Base-by-base conservation (phyloP, 129 eudicot genomes). In the Ambrosia artemisiifolia region DNA sequence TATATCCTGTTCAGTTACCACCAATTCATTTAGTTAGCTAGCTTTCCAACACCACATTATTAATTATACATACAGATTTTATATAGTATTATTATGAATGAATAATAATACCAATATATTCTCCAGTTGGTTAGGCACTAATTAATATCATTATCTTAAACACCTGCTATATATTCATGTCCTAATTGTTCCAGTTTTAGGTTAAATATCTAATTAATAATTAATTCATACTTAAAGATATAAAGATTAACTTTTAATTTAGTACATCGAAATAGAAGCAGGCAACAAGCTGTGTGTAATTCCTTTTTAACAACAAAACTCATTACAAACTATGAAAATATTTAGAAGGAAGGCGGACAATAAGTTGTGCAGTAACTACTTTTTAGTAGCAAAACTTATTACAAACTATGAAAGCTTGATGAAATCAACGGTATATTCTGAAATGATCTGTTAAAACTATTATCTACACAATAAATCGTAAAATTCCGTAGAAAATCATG, bases 1-100 rank as follows among this genome's bases (percentile, higher is more conserved):
- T 24, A 95, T 86, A 60, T 95, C 99, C 99, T 95, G 84, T 80
- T 44, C 70, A 11, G 18, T 13, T 6, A 62, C 5, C 6, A 34
- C 34, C 64, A 35, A 63, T 63, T 38, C 49, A 63, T 63, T 63
- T 36, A 5, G 3, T 62, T 65, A 17, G 16, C 12, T 18, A 1
- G 28, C 28, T 24, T 17, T 63, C 30, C 47, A 63, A 33, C 1
- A 63, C 3, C 28, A 24, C 28, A 24, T 24, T 11, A 61, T 32
- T 34, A 11, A 34, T n/a, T 5, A 12, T 33, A 33, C 44, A 35
- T 24, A 24, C 28, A 33, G 34, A 61, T 61, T 61, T 12, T 14
- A 59, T 28, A 5, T 33, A 59, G 6, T 6, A 30, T 5, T 40
- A 40, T 40, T 10, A 40, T 40, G 6, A 6, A 40, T 7, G 1